Conservation (phyloP, 2,329 filamentous ascomycete genomes). For the Fusarium coicis region DNA sequence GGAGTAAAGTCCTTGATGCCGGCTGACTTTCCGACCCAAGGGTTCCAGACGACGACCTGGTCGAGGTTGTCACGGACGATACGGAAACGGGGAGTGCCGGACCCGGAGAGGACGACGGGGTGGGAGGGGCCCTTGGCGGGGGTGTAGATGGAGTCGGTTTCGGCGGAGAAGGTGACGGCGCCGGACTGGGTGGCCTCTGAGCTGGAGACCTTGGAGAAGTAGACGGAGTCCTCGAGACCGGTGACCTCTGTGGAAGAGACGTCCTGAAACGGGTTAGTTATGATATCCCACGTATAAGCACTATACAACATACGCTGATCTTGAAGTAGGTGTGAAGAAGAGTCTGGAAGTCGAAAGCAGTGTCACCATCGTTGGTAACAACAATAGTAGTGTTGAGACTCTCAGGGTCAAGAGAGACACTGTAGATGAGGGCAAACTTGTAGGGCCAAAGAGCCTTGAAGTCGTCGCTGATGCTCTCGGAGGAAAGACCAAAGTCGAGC, state of each 20-base stretch:
- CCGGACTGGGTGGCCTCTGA: constrained; percentile 73
- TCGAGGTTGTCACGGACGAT: constrained; percentile 85
- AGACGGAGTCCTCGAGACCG: constrained; percentile 80
- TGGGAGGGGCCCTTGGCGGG: constrained; percentile 69
- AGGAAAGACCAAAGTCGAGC: constrained; percentile 93
- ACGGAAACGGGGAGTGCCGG: constrained; percentile 72
- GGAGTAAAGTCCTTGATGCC: constrained; percentile 88
- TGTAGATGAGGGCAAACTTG: constrained; percentile 92
- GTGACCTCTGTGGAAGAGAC: constrained; percentile 78
- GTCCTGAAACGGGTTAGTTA: constrained; percentile 65
- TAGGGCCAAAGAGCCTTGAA: constrained; percentile 82
- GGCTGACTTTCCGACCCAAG: constrained; percentile 86
- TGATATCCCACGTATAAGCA: neutral
- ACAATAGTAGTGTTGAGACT: constrained; percentile 84
- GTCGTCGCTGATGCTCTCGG: constrained; percentile 74
- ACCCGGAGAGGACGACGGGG: constrained; percentile 70
- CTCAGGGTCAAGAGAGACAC: constrained; percentile 82
- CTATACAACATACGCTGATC: constrained; percentile 70
- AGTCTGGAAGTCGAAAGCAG: constrained; percentile 90
- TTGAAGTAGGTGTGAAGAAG: constrained; percentile 91
- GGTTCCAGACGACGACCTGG: constrained; percentile 97
- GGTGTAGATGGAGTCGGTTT: constrained; percentile 91
- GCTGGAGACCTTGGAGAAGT: constrained; percentile 84
- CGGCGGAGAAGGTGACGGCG: constrained; percentile 75
- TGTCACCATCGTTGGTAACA: constrained; percentile 85